A percentile compares a stretch with the other conserved stretches of the same genome.
Conservation (phyloP, 441 rosid species). For the Lepidium campestre region DNA sequence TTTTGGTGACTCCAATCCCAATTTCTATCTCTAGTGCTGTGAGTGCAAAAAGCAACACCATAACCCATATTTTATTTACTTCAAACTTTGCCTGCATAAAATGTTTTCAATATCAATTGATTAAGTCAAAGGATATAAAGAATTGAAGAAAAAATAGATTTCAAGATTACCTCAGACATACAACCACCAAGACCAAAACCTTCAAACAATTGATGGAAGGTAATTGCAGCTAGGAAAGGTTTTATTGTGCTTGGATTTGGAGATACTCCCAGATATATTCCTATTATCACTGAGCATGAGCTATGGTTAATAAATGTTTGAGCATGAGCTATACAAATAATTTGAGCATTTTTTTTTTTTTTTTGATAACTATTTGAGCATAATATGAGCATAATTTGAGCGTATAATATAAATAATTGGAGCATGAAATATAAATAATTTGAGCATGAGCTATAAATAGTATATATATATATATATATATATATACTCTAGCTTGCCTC, state of each 20-base stretch:
- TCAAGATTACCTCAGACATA: conserved; percentile 37
- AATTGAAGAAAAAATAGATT: neutral
- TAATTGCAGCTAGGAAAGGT: conserved; percentile 45
- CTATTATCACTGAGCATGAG: conserved; percentile 53
- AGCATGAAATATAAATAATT: too few relatives aligned
- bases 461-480: too few relatives aligned
- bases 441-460: too few relatives aligned
- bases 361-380: too few relatives aligned
- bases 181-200: conserved; percentile 66
- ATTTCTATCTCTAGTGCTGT: conserved; percentile 28
- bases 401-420: too few relatives aligned
- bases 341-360: too few relatives aligned
- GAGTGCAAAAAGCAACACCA: conserved; percentile 25
- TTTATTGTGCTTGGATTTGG: conserved; percentile 33
- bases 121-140: neutral
- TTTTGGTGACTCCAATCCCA: conserved; percentile 20
- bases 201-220: conserved; percentile 59
- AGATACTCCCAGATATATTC: conserved; percentile 43
- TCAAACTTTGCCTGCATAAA: conserved; percentile 20
- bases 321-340: too few relatives aligned
- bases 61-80: conserved; percentile 8
- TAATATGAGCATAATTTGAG: too few relatives aligned
- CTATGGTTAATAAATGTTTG: too few relatives aligned
- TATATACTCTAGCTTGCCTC: too few relatives aligned
- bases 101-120: neutral